phyloP scores from a whole-genome alignment of 441 rosid genomes.

The Populus hybrid region DNA sequence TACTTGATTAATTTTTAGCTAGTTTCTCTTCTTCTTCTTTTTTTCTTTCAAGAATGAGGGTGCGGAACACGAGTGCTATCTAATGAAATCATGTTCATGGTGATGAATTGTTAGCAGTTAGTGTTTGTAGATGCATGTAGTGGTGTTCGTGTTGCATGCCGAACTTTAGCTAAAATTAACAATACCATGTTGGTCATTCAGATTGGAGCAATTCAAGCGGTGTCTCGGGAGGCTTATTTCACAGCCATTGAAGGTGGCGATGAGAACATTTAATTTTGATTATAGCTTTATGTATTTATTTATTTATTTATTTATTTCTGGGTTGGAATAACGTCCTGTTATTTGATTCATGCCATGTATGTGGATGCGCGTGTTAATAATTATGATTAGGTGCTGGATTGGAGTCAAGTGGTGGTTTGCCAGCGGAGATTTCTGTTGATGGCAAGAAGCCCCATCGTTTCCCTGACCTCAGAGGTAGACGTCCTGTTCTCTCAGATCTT shows the following conservation, averaged over 20 bases:
- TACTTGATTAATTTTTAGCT: not conserved
- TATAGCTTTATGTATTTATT: not conserved
- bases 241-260: conserved; percentile 58
- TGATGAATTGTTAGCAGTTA: not conserved
- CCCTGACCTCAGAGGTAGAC: conserved; percentile 63
- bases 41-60: not conserved
- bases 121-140: not conserved
- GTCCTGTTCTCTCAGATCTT: not conserved
- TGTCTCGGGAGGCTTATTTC: conserved; percentile 73
- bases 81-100: not conserved
- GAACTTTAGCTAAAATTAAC: not conserved
- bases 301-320: not conserved
- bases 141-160: not conserved
- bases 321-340: not conserved
- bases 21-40: not conserved
- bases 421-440: conserved; percentile 38
- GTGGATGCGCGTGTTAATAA: not conserved
- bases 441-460: conserved; percentile 53
- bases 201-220: conserved; percentile 86
- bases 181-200: conserved; percentile 16
- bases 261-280: not conserved
- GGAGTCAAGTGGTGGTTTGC: conserved; percentile 40
- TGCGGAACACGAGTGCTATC: not conserved
- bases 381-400: conserved; percentile 41
- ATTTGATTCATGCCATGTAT: not conserved